phyloP scores from a whole-genome alignment of 129 eudicot species.

The Lactuca sativa region DNA sequence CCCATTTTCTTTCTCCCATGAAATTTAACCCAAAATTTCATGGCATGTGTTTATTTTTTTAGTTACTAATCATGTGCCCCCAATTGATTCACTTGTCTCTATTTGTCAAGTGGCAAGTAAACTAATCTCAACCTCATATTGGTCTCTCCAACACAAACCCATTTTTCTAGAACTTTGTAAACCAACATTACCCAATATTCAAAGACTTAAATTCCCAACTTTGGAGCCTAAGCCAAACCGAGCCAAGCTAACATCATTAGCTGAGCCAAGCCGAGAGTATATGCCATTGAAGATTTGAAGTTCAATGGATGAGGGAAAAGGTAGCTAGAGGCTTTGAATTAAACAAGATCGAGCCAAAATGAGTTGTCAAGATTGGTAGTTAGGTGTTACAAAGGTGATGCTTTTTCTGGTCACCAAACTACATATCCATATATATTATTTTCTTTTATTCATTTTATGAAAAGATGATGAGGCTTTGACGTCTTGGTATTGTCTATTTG shows the following conservation, averaged over 20 bases:
- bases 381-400: constrained; percentile 35
- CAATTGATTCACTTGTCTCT: constrained; percentile 28
- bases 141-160: constrained; percentile 28
- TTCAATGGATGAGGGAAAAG: constrained; percentile 16
- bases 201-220: constrained; percentile 24
- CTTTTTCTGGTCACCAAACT: constrained; percentile 48
- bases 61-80: constrained; percentile 11
- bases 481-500: not conserved
- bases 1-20: constrained; percentile 13
- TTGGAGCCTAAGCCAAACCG: constrained; percentile 12
- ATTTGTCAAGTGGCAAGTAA: constrained; percentile 30
- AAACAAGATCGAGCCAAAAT: constrained; percentile 27
- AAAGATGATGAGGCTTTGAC: not conserved
- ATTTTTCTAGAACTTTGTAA: constrained; percentile 20
- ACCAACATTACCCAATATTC: constrained; percentile 20
- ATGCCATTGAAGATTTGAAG: not conserved
- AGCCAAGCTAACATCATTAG: constrained; percentile 10
- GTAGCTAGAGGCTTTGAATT: constrained; percentile 30
- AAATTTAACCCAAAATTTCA: constrained; percentile 17
- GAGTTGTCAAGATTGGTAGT: constrained; percentile 41
- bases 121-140: constrained; percentile 17
- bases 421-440: constrained; percentile 25
- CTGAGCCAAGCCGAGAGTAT: constrained; percentile 19
- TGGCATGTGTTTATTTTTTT: constrained; percentile 30
- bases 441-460: not conserved